Conservation (phyloP, 306 rosid genomes). For the Coriaria nepalensis region DNA sequence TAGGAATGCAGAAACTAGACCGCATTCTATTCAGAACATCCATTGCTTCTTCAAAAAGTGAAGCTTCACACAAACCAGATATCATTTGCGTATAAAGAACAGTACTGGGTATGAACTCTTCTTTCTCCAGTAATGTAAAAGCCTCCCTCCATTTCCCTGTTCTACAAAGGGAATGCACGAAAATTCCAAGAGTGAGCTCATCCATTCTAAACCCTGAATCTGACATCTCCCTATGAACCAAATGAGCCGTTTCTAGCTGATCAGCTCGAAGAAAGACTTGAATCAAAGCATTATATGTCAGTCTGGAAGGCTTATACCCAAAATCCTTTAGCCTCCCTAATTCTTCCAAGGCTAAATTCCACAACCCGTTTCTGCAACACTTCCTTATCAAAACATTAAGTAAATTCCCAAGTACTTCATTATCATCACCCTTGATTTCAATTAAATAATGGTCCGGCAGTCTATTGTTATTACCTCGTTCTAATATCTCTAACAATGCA, state of each 20-base stretch:
- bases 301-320: constrained; percentile 49
- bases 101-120: constrained; percentile 44
- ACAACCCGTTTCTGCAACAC: constrained; percentile 64
- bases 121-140: constrained; percentile 42
- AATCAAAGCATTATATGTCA: constrained; percentile 57
- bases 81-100: constrained; percentile 59
- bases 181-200: constrained; percentile 43
- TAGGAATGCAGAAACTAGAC: constrained; percentile 62
- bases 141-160: constrained; percentile 53
- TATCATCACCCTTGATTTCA: constrained; percentile 47
- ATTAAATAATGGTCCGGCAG: constrained; percentile 26
- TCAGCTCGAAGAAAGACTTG: constrained; percentile 60
- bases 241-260: constrained; percentile 50
- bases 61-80: constrained; percentile 72
- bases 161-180: constrained; percentile 51
- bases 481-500: constrained; percentile 37
- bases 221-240: constrained; percentile 66
- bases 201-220: constrained; percentile 53
- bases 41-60: constrained; percentile 72
- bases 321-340: constrained; percentile 79
- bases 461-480: constrained; percentile 20
- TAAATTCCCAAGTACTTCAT: constrained; percentile 44
- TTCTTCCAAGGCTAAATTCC: constrained; percentile 74
- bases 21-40: constrained; percentile 56
- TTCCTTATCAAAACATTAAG: constrained; percentile 54